Percentiles rank a stretch among this genome's conserved stretches.
Conservation (phyloP, 208 protist genomes). For the Crithidia fasciculata region DNA sequence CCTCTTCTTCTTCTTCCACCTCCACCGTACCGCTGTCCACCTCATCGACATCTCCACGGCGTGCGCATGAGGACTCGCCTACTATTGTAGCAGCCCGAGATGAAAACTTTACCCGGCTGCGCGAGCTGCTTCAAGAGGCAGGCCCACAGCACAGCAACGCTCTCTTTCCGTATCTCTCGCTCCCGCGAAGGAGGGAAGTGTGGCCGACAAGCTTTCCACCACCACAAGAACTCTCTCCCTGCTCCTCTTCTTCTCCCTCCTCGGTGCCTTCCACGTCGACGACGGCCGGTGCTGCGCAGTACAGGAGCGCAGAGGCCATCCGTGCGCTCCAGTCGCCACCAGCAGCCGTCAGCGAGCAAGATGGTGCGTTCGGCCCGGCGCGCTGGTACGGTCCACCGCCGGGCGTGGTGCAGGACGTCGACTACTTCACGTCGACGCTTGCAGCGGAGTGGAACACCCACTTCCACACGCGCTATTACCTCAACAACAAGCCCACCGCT, state of each 20-base stretch:
- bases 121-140: constrained; percentile 12
- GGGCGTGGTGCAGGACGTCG: constrained; percentile 21
- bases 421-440: constrained; percentile 29
- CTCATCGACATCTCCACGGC: too few species aligned
- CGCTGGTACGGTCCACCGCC: constrained; percentile 30
- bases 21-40: too few species aligned
- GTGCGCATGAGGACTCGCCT: background rate
- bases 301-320: background rate
- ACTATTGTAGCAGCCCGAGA: background rate
- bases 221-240: too few species aligned
- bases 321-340: background rate
- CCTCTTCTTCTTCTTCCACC: too few species aligned
- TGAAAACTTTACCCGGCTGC: constrained; percentile 7
- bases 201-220: background rate
- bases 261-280: background rate
- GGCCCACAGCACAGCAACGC: background rate
- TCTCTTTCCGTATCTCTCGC: background rate
- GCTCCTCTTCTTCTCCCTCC: background rate
- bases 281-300: background rate
- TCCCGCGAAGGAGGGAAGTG: background rate
- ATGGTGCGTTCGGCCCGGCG: background rate
- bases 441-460: constrained; percentile 20
- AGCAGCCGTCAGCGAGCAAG: background rate
- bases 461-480: constrained; percentile 36
- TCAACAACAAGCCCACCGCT: constrained; percentile 25